Conservation (phyloP, 768 basidiomycete species). For the Tricholomella constricta region DNA sequence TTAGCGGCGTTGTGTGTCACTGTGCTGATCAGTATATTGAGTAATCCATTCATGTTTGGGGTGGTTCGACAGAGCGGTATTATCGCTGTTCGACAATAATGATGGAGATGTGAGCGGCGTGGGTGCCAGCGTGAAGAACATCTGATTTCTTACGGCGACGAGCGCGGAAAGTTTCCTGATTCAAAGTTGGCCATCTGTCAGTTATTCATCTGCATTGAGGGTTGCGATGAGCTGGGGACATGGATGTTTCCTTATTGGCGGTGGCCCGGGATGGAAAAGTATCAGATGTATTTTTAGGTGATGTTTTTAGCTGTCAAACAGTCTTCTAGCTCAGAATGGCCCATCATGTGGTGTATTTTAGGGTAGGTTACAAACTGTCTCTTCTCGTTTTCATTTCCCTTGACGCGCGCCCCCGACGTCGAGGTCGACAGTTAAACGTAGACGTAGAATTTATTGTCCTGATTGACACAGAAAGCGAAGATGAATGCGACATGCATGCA, state of each 20-base stretch:
- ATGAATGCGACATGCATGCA: too few species aligned
- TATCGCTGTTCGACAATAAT: slow-evolving; percentile 14
- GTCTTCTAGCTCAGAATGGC: background rate
- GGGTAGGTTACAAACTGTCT: background rate
- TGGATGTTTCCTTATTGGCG: too few species aligned
- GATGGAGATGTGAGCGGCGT: background rate
- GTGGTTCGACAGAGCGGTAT: background rate
- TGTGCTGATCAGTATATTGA: too few species aligned
- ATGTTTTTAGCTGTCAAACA: background rate
- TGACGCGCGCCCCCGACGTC: background rate
- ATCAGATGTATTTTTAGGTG: slow-evolving; percentile 2
- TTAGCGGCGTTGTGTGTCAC: too few species aligned
- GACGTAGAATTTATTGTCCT: too few species aligned
- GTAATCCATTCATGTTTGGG: too few species aligned
- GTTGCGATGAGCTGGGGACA: too few species aligned
- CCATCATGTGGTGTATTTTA: background rate
- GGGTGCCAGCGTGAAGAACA: background rate
- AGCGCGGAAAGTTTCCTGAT: background rate
- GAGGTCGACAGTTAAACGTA: background rate
- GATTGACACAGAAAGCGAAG: too few species aligned
- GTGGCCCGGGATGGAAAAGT: too few species aligned
- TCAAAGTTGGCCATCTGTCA: background rate
- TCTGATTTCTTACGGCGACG: background rate
- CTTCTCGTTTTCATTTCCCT: slow-evolving; percentile 3
- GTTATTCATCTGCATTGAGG: too few species aligned